Base-by-base conservation (phyloP, 768 basidiomycete genomes). In the Boletus patriciae region DNA sequence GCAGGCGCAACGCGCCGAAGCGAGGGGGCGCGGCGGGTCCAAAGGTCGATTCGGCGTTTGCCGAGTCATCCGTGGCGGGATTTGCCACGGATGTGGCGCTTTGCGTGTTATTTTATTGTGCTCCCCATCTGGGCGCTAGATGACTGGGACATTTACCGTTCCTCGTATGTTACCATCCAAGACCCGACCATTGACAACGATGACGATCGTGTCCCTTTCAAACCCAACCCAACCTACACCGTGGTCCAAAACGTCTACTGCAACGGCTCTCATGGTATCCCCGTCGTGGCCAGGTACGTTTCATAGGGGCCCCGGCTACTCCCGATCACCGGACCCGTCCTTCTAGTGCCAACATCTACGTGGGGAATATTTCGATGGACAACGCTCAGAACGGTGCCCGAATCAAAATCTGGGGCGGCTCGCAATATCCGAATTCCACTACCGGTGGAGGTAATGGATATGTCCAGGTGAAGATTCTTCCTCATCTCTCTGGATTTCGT, bases 361-460 rank as follows among this genome's bases (percentile, higher is more conserved):
- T 74, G 36, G 65, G 67, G 27, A 76, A 80, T 54, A 66, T 81
- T 36, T 69, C 71, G 23, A 79, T 80, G 76, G 59, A 71, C 25
- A 77, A 80, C 44, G 76, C 78, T 3, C 68, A 78, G 60, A 79
- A 81, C 55, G 80, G 79, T 2, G 79, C 78, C 0, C 74, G 78
- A n/a, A 80, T 81, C 71, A 82, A 82, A 65, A 77, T 77, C 6
- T 82, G 80, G 57, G 78, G 77, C 5, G 80, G 78, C 0, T 74
- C 72, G 27, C 75, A 78, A 7, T 65, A 71, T 50, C 68, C 77
- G 2, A 63, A 73, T 55, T 70, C 52, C 63, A 75, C 74, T 3
- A 61, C 72, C 10, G 80, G 79, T 23, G 79, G 79, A 33, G 79
- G 79, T 13, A 68, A 64, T 4, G 78, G 78, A 15, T 77, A 71